Base-by-base conservation (phyloP, 208 protist species). In the Crithidia mellificae region DNA sequence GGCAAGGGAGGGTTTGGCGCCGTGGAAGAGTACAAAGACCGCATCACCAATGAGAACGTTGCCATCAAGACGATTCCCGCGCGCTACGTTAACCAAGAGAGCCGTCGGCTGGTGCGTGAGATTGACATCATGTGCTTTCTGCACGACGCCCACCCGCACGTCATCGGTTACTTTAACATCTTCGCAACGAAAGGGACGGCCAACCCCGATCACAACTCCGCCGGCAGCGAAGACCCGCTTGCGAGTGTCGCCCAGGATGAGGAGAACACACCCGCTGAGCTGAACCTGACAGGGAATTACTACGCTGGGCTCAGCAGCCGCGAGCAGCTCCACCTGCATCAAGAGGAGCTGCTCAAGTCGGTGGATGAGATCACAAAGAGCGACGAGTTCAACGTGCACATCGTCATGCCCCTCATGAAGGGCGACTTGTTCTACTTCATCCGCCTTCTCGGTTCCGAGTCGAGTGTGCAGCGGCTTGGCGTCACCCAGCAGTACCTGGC, bases 111-210 rank as follows among this genome's bases (percentile, higher is more conserved):
- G 1, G 79, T 98, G 34, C 77, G 95, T 19, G 94, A 99, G 74
- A 96, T 99, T 39, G 98, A 98, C 44, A 85, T 98, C 17, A 92
- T 99, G 66, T 93, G 87, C 53, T 97, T 99, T 68, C 73, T 99
- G 43, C 79, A 98, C 65, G 70, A 83, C 29, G 66, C 74, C 17
- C 98, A 99, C 64, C 89, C 96, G 0, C 98, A 98, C 72, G 81
- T 98, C 22, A 95, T 98, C 49, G 93, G 90, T 41, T 85, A 98
- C 53, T 86, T 93, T 68, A 96, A 92, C 69, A 97, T 99, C 52
- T 98, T 99, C 61, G 92, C 97, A 72, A 98, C 91, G 0, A 72
- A 93, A 25, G 83, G 81, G 20, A 92, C 44, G 15, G 53, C 51
- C 15, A 41, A 63, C 41, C 50, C 41, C 7, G 63, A 72, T 36